A percentile compares a stretch with the other conserved stretches of the same genome.
Conservation (phyloP, 352 stramenopile genomes). For the Globisporangium cystogenes region DNA sequence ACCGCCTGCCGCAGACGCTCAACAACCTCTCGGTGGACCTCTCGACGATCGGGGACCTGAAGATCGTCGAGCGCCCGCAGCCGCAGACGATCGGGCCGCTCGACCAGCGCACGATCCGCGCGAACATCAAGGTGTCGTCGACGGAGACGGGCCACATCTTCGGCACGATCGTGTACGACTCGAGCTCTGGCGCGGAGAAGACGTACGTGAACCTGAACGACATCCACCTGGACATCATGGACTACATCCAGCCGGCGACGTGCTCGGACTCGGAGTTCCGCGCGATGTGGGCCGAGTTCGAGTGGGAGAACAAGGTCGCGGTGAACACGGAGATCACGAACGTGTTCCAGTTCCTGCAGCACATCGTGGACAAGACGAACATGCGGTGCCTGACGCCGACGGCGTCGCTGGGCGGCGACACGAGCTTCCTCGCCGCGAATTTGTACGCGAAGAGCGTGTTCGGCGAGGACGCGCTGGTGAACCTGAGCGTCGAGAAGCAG, state of each 20-base stretch:
- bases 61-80: conserved; percentile 98
- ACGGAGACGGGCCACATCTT: conserved; percentile 99
- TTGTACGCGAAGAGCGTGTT: conserved; percentile 91
- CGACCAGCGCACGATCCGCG: conserved; percentile 95
- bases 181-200: conserved; percentile 93
- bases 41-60: conserved; percentile 99
- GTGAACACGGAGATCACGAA: conserved; percentile 97
- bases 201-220: conserved; percentile 99
- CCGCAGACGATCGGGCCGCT: conserved; percentile 97
- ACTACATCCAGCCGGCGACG: conserved; percentile 97
- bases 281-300: conserved; percentile 99
- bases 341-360: conserved; percentile 97
- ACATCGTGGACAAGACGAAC: conserved; percentile 98
- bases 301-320: conserved; percentile 99
- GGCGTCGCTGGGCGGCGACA: conserved; percentile 83
- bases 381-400: conserved; percentile 99
- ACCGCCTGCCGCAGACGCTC: conserved; percentile 97
- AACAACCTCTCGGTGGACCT: conserved; percentile 99
- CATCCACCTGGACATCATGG: conserved; percentile 99
- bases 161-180: conserved; percentile 99
- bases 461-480: conserved; percentile 99
- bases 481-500: conserved; percentile 99
- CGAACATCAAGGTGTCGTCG: conserved; percentile 99
- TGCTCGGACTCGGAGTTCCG: conserved; percentile 97
- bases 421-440: conserved; percentile 93